Conservation (phyloP, 768 basidiomycete genomes). For the Pisolithus tinctorius region DNA sequence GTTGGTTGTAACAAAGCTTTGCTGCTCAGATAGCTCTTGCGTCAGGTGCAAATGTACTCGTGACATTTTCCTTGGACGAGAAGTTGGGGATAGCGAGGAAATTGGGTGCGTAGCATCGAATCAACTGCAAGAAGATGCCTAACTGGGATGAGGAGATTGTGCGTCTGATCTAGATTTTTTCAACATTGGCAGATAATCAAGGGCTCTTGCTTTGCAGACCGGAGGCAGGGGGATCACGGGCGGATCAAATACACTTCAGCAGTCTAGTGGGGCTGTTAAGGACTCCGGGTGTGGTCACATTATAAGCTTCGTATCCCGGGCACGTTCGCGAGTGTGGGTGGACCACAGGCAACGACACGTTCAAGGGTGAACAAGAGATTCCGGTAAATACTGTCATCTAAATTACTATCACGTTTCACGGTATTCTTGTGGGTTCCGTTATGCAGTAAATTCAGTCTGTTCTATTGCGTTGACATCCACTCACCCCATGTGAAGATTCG, state of each 20-base stretch:
- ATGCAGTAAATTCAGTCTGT: conserved; percentile 37
- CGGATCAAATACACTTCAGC: conserved; percentile 43
- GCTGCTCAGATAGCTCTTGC: conserved; percentile 57
- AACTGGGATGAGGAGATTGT: conserved; percentile 56
- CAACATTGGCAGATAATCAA: background rate
- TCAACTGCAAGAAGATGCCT: conserved; percentile 55
- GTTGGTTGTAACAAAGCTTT: conserved; percentile 33
- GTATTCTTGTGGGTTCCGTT: conserved; percentile 51
- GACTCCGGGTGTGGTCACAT: conserved; percentile 40
- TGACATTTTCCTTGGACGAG: conserved; percentile 59
- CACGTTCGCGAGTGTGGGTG: conserved; percentile 9
- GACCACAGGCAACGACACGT: no score
- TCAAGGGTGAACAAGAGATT: conserved; percentile 9
- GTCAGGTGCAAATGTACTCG: conserved; percentile 57
- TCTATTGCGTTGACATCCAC: background rate
- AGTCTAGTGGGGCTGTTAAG: conserved; percentile 34
- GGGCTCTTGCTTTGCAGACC: conserved; percentile 17
- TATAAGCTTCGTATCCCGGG: conserved; percentile 45
- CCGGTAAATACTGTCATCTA: conserved; percentile 23
- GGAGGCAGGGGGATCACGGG: conserved; percentile 34
- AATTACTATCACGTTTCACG: conserved; percentile 39
- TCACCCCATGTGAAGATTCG: conserved; percentile 19
- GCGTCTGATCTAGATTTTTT: conserved; percentile 7
- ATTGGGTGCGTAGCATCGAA: conserved; percentile 47
- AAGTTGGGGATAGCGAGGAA: conserved; percentile 48